A percentile compares a stretch with the other conserved stretches of the same genome.
Conservation (phyloP, 2,329 filamentous ascomycete species). For the Diplodia corticola region DNA sequence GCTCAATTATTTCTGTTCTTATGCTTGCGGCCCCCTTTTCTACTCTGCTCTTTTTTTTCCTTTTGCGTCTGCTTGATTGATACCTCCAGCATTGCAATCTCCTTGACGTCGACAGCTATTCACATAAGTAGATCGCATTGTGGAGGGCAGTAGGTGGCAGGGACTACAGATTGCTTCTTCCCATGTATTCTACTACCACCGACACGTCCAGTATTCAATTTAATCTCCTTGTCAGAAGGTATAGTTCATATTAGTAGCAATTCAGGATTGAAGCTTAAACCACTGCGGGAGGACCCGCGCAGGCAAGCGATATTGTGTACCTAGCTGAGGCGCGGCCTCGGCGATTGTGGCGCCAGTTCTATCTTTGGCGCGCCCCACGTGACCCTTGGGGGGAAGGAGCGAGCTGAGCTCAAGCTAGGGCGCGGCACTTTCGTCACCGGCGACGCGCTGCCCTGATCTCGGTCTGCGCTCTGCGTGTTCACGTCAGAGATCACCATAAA, state of each 20-base stretch:
- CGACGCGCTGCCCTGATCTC: slow-evolving; percentile 18
- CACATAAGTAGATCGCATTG: slow-evolving; percentile 26
- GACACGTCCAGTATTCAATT: slow-evolving; percentile 35
- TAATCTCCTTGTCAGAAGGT: slow-evolving; percentile 34
- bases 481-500: slow-evolving; percentile 22
- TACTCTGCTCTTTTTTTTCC: slow-evolving; percentile 36
- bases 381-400: background rate
- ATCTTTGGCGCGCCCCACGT: slow-evolving; percentile 17
- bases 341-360: background rate
- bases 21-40: slow-evolving; percentile 25
- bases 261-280: slow-evolving; percentile 16
- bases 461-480: slow-evolving; percentile 15
- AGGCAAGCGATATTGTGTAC: background rate
- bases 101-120: slow-evolving; percentile 30
- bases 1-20: slow-evolving; percentile 23
- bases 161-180: slow-evolving; percentile 37
- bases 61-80: slow-evolving; percentile 44
- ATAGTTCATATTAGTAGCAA: slow-evolving; percentile 8
- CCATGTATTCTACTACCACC: slow-evolving; percentile 43
- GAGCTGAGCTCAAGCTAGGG: slow-evolving; percentile 14
- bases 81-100: slow-evolving; percentile 47
- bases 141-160: slow-evolving; percentile 29
- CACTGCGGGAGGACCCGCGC: slow-evolving; percentile 9
- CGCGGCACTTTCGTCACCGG: slow-evolving; percentile 21
- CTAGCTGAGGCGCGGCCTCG: background rate